A percentile compares a stretch with the other conserved stretches of the same genome.
Conservation (phyloP, 257 asterid genomes). For the Solanum megistacrolobum region DNA sequence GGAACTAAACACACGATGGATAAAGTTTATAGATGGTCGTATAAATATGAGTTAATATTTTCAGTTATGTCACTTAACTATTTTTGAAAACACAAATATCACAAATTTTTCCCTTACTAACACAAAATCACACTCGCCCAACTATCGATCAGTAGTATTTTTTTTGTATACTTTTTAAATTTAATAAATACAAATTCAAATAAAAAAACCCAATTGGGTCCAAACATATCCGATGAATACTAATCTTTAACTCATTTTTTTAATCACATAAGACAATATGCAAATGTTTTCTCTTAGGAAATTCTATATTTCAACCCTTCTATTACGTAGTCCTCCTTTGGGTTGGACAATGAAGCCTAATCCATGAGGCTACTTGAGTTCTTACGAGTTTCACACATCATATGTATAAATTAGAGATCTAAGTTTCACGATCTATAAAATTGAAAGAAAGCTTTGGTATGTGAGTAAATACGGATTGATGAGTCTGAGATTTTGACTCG, state of each 20-base stretch:
- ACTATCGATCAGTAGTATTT: not conserved
- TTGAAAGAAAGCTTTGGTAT: not conserved
- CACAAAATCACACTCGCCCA: not conserved
- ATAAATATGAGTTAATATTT: too few relatives aligned
- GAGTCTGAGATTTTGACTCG: too few relatives aligned
- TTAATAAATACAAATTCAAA: not conserved
- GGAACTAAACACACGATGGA: too few relatives aligned
- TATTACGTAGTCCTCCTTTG: not conserved
- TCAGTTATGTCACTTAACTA: not conserved
- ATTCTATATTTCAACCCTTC: not conserved
- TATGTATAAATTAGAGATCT: not conserved
- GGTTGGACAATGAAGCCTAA: not conserved
- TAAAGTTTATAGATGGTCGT: too few relatives aligned
- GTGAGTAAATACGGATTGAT: not conserved
- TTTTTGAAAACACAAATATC: not conserved
- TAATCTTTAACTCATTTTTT: not conserved
- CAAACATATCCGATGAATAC: not conserved
- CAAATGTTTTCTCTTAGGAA: not conserved
- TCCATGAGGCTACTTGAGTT: not conserved
- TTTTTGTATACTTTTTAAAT: too few relatives aligned
- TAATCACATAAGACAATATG: not conserved
- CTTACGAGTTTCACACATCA: not conserved
- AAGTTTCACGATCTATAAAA: not conserved
- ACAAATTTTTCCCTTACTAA: not conserved
- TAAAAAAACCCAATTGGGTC: not conserved